Evolutionary conservation across 139 green algal genomes (phyloP), one percentile per base, ranked within the genome.

Genomic region (Astrephomene gubernaculifera): DNA sequence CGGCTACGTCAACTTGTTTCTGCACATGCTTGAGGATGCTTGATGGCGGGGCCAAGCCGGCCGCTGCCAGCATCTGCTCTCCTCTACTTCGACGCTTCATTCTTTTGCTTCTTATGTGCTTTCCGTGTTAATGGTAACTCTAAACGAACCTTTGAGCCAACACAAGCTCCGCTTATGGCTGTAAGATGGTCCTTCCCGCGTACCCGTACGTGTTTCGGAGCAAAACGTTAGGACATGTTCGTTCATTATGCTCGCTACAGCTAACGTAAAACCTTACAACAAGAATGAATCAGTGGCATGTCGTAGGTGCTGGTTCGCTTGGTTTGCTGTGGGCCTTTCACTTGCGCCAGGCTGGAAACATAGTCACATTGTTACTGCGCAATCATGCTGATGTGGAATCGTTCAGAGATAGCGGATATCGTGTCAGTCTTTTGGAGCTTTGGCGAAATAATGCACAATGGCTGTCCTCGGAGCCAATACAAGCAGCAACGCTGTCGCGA

Each of bases 251-350:
- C n/a, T n/a, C n/a, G n/a, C n/a, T n/a, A n/a, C n/a, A n/a, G n/a
- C n/a, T n/a, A n/a, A n/a, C n/a, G n/a, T n/a, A n/a, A n/a, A n/a
- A n/a, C n/a, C n/a, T n/a, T n/a, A n/a, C n/a, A n/a, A n/a, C n/a
- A n/a, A n/a, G n/a, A n/a, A n/a, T n/a, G n/a, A n/a, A n/a, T n/a
- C n/a, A n/a, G 25, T 81, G 57, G 57, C 85, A 91, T 39, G 44
- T 91, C 0, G 44, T 91, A 0, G 90, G 90, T 19, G 85, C 76
- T 14, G 89, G 89, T n/a, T 85, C 71, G 5, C 67, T 93, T 1
- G 90, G 90, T 14, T 64, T 79, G 0, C 68, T 93, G 0, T 83
- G 88, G 25, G 87, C 83, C 5, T 82, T 82, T 24, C 72, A 89
- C 49, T 44, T 92, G 31, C 71, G 76, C 29, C 43, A 75, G 14